Base-by-base conservation (phyloP, 1,284 basidiomycete genomes). In the Volvariella surrecta region DNA sequence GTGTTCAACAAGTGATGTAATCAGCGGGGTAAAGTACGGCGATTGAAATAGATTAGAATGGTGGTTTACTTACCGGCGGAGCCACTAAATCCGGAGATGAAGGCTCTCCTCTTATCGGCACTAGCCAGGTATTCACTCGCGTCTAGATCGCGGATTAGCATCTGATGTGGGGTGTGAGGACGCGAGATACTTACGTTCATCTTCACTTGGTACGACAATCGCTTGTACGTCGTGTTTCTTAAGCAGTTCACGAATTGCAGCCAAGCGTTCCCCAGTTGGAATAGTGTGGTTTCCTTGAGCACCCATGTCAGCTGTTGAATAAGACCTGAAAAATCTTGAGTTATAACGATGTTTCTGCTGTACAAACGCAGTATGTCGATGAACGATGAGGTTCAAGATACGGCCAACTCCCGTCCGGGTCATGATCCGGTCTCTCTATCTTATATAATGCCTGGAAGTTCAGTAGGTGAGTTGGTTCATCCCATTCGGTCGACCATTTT, bases 71-170 rank as follows among this genome's bases (percentile, higher is more conserved):
- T 50, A 79, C 90, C 94, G 48, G 94, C 92, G 16, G 91, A 95
- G 30, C 94, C 95, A 48, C 78, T 89, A 66, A 98, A 98, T 9
- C 89, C 89, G 30, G 90, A 91, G 49, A 97, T 88, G 65, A 79
- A 96, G 0, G 79, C 86, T 19, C 94, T 73, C 37, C 93, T 73
- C 45, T 88, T 73, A 62, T 97, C 93, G 50, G 84, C 89, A 21
- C 76, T 70, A 0, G 90, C 89, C 22, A 85, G 74, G 62, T 96
- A 96, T 61, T 97, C 94, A 62, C 89, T 93, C 10, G 77, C 83
- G 64, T 98, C 93, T 87, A 6, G 21, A 18, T 35, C 38, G 8
- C 9, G 31, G 18, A 44, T 42, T 30, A 21, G 15, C 10, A 24
- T 30, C 39, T 40, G 31, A 37, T 17, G 20, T n/a, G 40, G 49